Evolutionary conservation across 441 rosid species (phyloP), one percentile per base, ranked within the genome.

Genomic region (Flueggea neowawraea): DNA sequence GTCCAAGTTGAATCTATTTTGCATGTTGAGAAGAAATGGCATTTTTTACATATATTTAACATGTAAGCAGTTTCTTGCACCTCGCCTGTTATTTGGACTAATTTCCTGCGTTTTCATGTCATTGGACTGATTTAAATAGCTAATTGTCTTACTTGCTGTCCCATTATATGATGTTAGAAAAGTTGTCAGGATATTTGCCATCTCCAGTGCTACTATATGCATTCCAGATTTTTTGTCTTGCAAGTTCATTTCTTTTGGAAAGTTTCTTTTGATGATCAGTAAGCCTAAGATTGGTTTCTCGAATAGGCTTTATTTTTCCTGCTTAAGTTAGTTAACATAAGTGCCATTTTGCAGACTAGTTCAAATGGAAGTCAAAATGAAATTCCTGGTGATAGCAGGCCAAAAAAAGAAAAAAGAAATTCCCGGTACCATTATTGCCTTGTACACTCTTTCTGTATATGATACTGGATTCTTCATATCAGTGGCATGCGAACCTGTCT

Each of bases 401-500:
- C n/a, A n/a, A n/a, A n/a, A n/a, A n/a, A n/a, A n/a, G n/a, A n/a
- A n/a, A n/a, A n/a, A n/a, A n/a, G n/a, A n/a, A n/a, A n/a, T n/a
- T n/a, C n/a, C n/a, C n/a, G n/a, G n/a, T n/a, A n/a, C 93, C 14
- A 66, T 69, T 69, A 55, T 73, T 52, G 65, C 84, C 48, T 85
- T 95, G 57, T 86, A 95, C 75, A 72, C 65, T 64, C 88, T 87
- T 69, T 80, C 86, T 50, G 60, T 82, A 47, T 93, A 86, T 77
- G 99, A 95, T n/a, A n/a, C n/a, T n/a, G n/a, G n/a, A n/a, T n/a
- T n/a, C n/a, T n/a, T n/a, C n/a, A n/a, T n/a, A n/a, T 69, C 96
- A 7, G 93, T 95, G 77, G 88, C 99, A 45, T 95, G 97, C 80
- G 98, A 91, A 78, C 99, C 99, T 11, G 78, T 91, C 63, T 80